Base-by-base conservation (phyloP, 352 stramenopile species). In the Nothophytophthora sp. region DNA sequence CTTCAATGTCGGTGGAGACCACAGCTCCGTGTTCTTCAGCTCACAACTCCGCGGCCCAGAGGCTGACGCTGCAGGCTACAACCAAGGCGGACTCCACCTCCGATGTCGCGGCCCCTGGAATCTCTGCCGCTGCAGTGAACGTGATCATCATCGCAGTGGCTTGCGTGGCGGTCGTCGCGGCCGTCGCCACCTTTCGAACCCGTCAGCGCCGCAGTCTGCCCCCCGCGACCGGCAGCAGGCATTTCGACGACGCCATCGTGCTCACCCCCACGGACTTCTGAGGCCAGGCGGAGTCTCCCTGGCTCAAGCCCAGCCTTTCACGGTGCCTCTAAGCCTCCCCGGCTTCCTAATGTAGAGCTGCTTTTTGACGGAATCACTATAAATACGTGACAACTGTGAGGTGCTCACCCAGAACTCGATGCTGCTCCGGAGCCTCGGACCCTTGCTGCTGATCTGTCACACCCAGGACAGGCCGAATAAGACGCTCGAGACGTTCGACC, bases 181-280 rank as follows among this genome's bases (percentile, higher is more conserved):
- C 40, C 8, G 34, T 66, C 32, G 49, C 40, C 2, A 36, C 58
- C 23, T 35, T 58, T 40, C 55, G 55, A 15, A 37, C 23, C 27
- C 46, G 45, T 3, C 22, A 33, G 34, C 36, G 37, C 19, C 37
- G 18, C 24, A 50, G 23, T 18, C 23, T 36, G 6, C 37, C 46
- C 11, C 43, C 29, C 8, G 23, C 23, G 15, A 32, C 29, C 2
- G 22, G 15, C n/a, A 30, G 22, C 23, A 48, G 19, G 18, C 44
- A 38, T 12, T 50, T 52, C n/a, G 45, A 51, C 2, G 40, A 66
- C 46, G 50, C 41, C 19, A 58, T 67, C 25, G 49, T 63, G n/a
- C 44, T 70, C 36, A 63, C 55, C 4, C 61, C 61, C 27, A 59
- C 55, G 39, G 33, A 66, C 22, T 29, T 51, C 29, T 68, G 22